These are phyloP conservation scores for Podospora pseudocomata DNA, from an alignment of 495 filamentous ascomycete species.

Conservation along the genomic window DNA sequence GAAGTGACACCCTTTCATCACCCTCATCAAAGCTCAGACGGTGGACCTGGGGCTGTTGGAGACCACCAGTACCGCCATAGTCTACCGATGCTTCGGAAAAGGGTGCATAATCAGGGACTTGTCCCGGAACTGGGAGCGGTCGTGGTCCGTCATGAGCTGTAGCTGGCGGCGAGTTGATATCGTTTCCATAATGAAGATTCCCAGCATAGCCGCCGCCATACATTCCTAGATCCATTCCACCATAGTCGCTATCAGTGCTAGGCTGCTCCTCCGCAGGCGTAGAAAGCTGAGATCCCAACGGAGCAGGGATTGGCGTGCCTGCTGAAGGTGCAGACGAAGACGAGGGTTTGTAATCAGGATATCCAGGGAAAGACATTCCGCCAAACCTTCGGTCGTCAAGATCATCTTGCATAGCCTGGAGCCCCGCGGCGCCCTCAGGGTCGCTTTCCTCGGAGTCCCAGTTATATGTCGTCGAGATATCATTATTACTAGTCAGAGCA, in stretches of 20 bases:
- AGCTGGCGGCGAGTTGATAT: constrained; percentile 40
- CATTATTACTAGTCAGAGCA: constrained; percentile 41
- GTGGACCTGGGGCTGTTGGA: constrained; percentile 66
- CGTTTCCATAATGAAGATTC: constrained; percentile 69
- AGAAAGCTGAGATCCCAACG: constrained; percentile 19
- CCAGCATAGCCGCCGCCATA: constrained; percentile 74
- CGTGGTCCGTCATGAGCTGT: constrained; percentile 31
- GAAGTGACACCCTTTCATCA: constrained; percentile 64
- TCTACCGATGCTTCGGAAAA: constrained; percentile 54
- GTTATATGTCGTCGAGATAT: constrained; percentile 30
- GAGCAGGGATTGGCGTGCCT: constrained; percentile 7
- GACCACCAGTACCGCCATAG: constrained; percentile 78
- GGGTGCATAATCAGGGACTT: constrained; percentile 36
- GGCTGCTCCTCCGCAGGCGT: constrained; percentile 44
- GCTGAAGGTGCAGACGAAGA: not conserved
- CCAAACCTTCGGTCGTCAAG: constrained; percentile 71
- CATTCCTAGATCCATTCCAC: constrained; percentile 64
- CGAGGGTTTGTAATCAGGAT: constrained; percentile 20
- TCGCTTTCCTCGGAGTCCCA: constrained; percentile 69
- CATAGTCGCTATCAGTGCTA: constrained; percentile 68
- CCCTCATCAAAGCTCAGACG: constrained; percentile 91
- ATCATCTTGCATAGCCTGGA: constrained; percentile 80
- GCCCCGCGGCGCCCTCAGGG: constrained; percentile 80
- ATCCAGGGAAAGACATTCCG: constrained; percentile 32
- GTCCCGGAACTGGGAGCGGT: constrained; percentile 35